These are phyloP conservation scores for Sugiyamaella grinbergsii DNA, from an alignment of 1,139 yeast species.

Conservation along the genomic window DNA sequence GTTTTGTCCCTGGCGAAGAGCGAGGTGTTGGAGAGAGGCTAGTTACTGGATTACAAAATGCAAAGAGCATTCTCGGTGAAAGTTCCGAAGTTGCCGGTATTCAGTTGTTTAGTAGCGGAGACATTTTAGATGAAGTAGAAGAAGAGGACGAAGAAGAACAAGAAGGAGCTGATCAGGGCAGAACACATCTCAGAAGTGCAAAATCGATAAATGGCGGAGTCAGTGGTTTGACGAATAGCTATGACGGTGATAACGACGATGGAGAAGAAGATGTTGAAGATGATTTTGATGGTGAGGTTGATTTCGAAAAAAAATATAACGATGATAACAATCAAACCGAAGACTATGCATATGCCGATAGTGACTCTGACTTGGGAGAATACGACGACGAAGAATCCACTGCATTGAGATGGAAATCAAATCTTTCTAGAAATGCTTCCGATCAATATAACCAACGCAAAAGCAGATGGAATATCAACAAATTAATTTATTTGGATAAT, in stretches of 20 bases:
- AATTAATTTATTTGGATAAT: slow-evolving; percentile 75
- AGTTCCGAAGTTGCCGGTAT: slow-evolving; percentile 69
- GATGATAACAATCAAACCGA: slow-evolving; percentile 34
- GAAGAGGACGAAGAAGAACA: slow-evolving; percentile 50
- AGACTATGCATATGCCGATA: slow-evolving; percentile 46
- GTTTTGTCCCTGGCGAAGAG: slow-evolving; percentile 68
- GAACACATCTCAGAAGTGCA: slow-evolving; percentile 36
- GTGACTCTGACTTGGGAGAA: slow-evolving; percentile 48
- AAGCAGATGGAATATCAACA: slow-evolving; percentile 77
- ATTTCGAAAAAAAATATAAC: slow-evolving; percentile 25
- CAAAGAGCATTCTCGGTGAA: slow-evolving; percentile 63
- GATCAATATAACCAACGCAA: slow-evolving; percentile 37
- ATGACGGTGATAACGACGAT: slow-evolving; percentile 47
- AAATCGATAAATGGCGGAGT: slow-evolving; percentile 41
- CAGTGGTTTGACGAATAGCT: slow-evolving; percentile 43
- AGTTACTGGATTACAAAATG: slow-evolving; percentile 78
- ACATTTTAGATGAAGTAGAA: slow-evolving; percentile 44
- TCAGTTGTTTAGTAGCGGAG: slow-evolving; percentile 58
- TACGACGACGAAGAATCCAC: slow-evolving; percentile 43
- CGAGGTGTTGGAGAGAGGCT: slow-evolving; percentile 79
- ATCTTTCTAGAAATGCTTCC: slow-evolving; percentile 40
- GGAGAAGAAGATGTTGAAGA: slow-evolving; percentile 38
- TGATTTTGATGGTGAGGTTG: slow-evolving; percentile 20
- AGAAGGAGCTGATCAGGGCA: slow-evolving; percentile 37
- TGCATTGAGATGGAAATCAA: slow-evolving; percentile 47